phyloP scores from a whole-genome alignment of 2,329 filamentous ascomycete species.

The Esteya vermicola region DNA sequence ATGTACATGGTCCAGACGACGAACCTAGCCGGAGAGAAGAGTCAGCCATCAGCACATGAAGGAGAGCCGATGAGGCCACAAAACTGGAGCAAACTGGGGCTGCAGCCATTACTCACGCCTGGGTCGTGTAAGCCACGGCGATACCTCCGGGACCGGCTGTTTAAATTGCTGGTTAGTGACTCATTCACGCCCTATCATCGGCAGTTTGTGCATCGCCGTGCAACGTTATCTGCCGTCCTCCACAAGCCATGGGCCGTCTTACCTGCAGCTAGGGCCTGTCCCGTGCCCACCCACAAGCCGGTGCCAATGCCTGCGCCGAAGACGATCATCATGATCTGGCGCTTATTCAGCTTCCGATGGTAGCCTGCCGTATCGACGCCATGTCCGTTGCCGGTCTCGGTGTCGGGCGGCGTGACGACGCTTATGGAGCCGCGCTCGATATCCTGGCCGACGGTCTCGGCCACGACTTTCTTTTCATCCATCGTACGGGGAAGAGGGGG shows the following conservation, averaged over 20 bases:
- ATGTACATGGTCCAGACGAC: constrained; percentile 21
- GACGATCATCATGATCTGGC: constrained; percentile 5
- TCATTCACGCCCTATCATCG: too few relatives aligned
- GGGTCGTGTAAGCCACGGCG: constrained; percentile 25
- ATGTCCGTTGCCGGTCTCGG: not conserved
- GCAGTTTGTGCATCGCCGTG: too few relatives aligned
- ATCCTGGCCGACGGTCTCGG: not conserved
- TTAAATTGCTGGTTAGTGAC: too few relatives aligned
- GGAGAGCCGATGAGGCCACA: too few relatives aligned
- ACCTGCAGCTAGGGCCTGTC: constrained; percentile 19
- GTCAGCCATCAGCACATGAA: too few relatives aligned
- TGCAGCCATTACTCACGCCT: constrained; percentile 23
- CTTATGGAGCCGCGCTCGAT: not conserved
- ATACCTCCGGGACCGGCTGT: constrained; percentile 2
- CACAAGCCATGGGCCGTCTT: too few relatives aligned
- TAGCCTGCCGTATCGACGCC: constrained; percentile 2
- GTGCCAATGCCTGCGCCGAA: constrained; percentile 24
- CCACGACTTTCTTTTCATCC: not conserved
- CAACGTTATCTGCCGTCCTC: too few relatives aligned
- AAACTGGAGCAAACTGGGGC: not conserved
- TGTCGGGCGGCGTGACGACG: not conserved
- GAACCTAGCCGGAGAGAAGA: constrained; percentile 15
- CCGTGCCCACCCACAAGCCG: constrained; percentile 31
- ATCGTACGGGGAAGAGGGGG: not conserved
- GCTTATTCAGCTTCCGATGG: not conserved